These are phyloP conservation scores for Heimioporus sp. DNA, from an alignment of 768 basidiomycete genomes.

Conservation along the genomic window DNA sequence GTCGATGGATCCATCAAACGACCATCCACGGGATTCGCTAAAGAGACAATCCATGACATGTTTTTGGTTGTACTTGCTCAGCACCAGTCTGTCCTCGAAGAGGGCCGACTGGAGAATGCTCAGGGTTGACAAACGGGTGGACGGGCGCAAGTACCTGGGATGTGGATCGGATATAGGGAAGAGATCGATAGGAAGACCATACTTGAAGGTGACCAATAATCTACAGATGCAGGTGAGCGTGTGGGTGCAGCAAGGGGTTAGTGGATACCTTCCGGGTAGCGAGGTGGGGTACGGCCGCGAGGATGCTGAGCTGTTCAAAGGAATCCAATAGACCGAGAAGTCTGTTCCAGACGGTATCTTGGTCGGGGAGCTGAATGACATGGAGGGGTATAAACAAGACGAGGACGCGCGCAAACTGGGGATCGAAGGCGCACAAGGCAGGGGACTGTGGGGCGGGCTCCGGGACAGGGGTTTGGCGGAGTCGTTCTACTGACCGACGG, in stretches of 20 bases:
- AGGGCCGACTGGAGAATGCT: conserved; percentile 46
- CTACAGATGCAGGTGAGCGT: conserved; percentile 25
- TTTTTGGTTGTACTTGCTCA: conserved; percentile 47
- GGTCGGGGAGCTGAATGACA: conserved; percentile 49
- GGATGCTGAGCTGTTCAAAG: conserved; percentile 50
- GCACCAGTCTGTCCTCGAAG: conserved; percentile 51
- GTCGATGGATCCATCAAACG: conserved; percentile 45
- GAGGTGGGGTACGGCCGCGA: conserved; percentile 45
- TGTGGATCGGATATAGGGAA: conserved; percentile 62
- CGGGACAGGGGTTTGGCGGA: conserved; percentile 29
- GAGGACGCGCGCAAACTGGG: conserved; percentile 61
- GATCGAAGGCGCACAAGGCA: conserved; percentile 59
- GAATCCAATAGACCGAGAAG: conserved; percentile 51
- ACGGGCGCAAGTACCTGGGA: conserved; percentile 47
- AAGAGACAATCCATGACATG: conserved; percentile 69
- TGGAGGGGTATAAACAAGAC: conserved; percentile 69
- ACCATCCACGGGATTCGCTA: conserved; percentile 56
- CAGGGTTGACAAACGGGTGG: neutral
- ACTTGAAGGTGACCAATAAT: conserved; percentile 49
- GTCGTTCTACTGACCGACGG: conserved; percentile 13
- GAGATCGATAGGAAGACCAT: conserved; percentile 43
- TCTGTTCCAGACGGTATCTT: conserved; percentile 50
- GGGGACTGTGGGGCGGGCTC: conserved; percentile 45
- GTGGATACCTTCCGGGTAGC: conserved; percentile 61
- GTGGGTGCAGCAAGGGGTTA: neutral